Percentiles rank a stretch among this genome's conserved stretches.
phyloP scores from a whole-genome alignment of 495 filamentous ascomycete species.

The Aspergillus biplanus region DNA sequence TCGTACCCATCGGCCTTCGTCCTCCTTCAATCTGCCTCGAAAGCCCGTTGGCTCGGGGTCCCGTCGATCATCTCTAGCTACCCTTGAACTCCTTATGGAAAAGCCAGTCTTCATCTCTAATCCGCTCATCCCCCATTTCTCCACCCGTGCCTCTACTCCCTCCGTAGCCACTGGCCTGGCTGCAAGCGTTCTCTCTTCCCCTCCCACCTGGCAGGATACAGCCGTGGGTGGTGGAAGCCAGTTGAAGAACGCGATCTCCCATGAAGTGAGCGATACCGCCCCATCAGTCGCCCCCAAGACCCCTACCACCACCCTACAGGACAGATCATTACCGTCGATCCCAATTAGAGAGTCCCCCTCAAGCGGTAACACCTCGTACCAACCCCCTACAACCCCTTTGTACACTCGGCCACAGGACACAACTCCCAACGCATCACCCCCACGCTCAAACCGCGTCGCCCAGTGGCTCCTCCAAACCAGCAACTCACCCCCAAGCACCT shows the following conservation, averaged over 20 bases:
- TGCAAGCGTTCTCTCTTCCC: constrained; percentile 15
- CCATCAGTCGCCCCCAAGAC: constrained; percentile 15
- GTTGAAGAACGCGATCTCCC: constrained; percentile 8
- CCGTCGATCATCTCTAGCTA: constrained; percentile 35
- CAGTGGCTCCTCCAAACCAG: constrained; percentile 39
- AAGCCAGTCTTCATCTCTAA: constrained; percentile 27
- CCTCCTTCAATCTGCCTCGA: constrained; percentile 39
- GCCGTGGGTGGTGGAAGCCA: constrained; percentile 11
- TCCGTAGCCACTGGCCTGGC: constrained; percentile 25
- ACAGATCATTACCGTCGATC: constrained; percentile 24
- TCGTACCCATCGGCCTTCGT: constrained; percentile 34
- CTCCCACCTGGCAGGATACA: constrained; percentile 22
- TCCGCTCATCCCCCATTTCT: constrained; percentile 49
- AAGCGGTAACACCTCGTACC: constrained; percentile 6
- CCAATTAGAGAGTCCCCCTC: constrained; percentile 14
- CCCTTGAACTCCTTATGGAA: constrained; percentile 33
- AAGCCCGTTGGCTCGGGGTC: constrained; percentile 47
- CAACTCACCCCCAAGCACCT: constrained; percentile 17
- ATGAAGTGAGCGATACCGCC: constrained; percentile 6
- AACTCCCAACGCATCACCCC: constrained; percentile 20
- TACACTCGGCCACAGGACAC: constrained; percentile 28
- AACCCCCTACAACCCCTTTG: constrained; percentile 22
- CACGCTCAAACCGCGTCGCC: constrained; percentile 35
- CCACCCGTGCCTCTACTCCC: constrained; percentile 23
- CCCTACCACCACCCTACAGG: constrained; percentile 22